Evolutionary conservation across 768 basidiomycete genomes (phyloP).

Genomic region (Leccinum disarticulatum): DNA sequence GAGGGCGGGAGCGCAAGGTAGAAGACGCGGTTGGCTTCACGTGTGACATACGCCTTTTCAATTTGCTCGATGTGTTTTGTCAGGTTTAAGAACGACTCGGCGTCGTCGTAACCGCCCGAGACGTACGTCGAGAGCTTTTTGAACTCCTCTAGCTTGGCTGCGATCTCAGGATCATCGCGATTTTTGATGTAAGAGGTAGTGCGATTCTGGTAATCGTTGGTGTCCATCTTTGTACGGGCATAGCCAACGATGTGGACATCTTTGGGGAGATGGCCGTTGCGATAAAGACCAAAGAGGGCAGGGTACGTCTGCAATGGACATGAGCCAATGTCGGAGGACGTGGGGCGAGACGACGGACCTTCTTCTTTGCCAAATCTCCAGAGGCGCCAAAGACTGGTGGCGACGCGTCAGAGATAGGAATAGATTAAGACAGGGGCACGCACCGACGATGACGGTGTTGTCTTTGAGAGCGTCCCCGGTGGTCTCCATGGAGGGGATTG

Average conservation of each 20-base stretch:
- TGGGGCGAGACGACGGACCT: conserved; percentile 48
- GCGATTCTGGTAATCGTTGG: conserved; percentile 81
- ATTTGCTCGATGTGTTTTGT: conserved; percentile 74
- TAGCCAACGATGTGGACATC: conserved; percentile 93
- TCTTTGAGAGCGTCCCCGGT: conserved; percentile 71
- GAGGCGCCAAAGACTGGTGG: conserved; percentile 86
- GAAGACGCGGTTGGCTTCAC: conserved; percentile 81
- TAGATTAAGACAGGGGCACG: conserved; percentile 30
- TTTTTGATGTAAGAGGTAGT: conserved; percentile 85
- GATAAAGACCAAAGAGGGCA: conserved; percentile 88
- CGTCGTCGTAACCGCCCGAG: conserved; percentile 86
- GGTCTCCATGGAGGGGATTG: conserved; percentile 89
- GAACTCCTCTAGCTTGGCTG: conserved; percentile 76
- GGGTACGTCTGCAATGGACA: conserved; percentile 74
- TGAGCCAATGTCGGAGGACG: conserved; percentile 34
- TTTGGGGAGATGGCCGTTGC: conserved; percentile 74
- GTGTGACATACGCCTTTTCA: conserved; percentile 66
- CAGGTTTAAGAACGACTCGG: conserved; percentile 72
- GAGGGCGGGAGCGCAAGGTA: conserved; percentile 97
- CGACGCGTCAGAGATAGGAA: conserved; percentile 7
- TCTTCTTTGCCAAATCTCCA: conserved; percentile 98
- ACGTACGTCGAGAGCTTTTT: conserved; percentile 79
- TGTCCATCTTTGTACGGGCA: conserved; percentile 93
- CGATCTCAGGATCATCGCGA: conserved; percentile 54
- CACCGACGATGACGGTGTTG: conserved; percentile 88